Evolutionary conservation across 2,329 filamentous ascomycete genomes (phyloP).

Genomic region (Alternaria dauci): DNA sequence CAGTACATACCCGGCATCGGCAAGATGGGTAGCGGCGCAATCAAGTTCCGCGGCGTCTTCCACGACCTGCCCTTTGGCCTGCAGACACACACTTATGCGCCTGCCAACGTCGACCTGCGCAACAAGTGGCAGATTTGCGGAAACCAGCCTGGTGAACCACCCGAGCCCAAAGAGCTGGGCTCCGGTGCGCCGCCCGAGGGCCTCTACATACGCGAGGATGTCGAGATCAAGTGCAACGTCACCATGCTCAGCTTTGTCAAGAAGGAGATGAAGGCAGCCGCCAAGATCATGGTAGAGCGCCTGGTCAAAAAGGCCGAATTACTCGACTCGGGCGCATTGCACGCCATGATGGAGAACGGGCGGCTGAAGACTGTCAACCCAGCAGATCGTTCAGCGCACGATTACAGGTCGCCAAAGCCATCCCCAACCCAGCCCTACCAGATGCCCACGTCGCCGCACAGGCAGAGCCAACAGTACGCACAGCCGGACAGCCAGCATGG

Average conservation of each 20-base stretch:
- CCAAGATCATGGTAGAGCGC: conserved; percentile 72
- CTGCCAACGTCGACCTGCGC: conserved; percentile 71
- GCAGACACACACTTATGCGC: conserved; percentile 75
- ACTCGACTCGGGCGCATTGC: conserved; percentile 70
- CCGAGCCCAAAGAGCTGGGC: conserved; percentile 69
- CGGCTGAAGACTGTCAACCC: conserved; percentile 67
- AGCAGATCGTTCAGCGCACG: conserved; percentile 42
- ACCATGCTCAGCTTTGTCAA: conserved; percentile 72
- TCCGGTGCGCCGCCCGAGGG: conserved; percentile 70
- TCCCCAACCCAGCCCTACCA: conserved; percentile 39
- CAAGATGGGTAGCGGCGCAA: conserved; percentile 69
- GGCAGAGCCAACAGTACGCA: conserved; percentile 10
- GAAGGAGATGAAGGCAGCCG: conserved; percentile 70
- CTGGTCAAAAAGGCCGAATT: conserved; percentile 77
- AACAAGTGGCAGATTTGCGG: conserved; percentile 74
- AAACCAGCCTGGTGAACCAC: conserved; percentile 73
- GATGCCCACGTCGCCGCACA: conserved; percentile 37
- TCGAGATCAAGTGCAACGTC: conserved; percentile 74
- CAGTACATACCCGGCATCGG: conserved; percentile 73
- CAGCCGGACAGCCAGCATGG: conserved; percentile 20
- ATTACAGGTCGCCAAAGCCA: conserved; percentile 27
- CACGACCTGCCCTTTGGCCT: conserved; percentile 76
- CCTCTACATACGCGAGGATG: conserved; percentile 73
- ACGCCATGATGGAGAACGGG: conserved; percentile 73
- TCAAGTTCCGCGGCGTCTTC: conserved; percentile 75